Conservation (phyloP, 2,329 filamentous ascomycete genomes). For the Phaeosphaeriaceae sp. region DNA sequence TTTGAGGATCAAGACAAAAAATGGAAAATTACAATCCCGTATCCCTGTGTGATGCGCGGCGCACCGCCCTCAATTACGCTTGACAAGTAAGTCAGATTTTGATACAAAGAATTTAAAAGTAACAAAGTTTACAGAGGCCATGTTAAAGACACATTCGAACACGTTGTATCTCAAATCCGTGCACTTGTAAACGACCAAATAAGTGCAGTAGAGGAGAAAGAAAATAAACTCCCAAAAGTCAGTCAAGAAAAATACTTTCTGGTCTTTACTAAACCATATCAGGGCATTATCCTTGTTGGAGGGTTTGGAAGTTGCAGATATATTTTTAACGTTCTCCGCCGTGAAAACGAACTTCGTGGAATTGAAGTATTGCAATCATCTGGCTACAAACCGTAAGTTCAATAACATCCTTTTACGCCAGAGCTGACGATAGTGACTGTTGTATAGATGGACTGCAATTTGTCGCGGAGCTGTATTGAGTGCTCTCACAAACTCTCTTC, state of each 20-base stretch:
- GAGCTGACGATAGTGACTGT: background rate
- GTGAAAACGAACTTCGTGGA: constrained; percentile 5
- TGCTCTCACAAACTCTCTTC: constrained; percentile 5
- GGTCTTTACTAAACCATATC: background rate
- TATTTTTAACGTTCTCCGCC: constrained; percentile 8
- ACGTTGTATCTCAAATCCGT: constrained; percentile 9
- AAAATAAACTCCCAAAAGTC: constrained; percentile 4
- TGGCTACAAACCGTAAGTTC: constrained; percentile 4
- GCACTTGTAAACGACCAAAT: constrained; percentile 12
- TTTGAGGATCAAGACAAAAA: constrained; percentile 15
- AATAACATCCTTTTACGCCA: background rate
- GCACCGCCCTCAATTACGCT: constrained; percentile 7
- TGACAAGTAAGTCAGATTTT: constrained; percentile 1
- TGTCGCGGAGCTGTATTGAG: constrained; percentile 15
- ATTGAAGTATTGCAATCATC: constrained; percentile 14
- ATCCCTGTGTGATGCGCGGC: constrained; percentile 7
- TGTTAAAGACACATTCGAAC: constrained; percentile 7
- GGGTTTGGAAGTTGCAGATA: constrained; percentile 18
- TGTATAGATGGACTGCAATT: constrained; percentile 14
- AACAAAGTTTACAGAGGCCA: constrained; percentile 1
- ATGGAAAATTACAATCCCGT: constrained; percentile 11
- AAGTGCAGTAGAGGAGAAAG: background rate
- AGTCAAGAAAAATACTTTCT: background rate
- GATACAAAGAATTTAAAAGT: background rate
- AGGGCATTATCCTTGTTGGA: constrained; percentile 16